Evolutionary conservation across 108 stramenopile genomes (phyloP), one percentile per base, ranked within the genome.

Genomic region (Schizochytrium sp.): DNA sequence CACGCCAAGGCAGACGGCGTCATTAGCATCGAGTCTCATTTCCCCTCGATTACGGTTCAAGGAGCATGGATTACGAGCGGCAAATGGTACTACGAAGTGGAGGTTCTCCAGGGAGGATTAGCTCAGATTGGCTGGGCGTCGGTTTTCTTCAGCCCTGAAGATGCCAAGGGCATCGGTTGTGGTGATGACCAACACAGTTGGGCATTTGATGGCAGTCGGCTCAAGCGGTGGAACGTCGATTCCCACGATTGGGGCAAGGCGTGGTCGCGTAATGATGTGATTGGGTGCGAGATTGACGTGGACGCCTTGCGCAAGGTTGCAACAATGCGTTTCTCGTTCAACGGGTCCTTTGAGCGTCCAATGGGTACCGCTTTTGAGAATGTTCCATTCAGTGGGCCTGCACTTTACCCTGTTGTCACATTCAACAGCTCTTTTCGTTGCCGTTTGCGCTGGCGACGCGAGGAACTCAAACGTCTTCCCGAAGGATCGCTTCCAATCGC

Each of bases 41-140:
- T 83, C 48, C 76, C 76, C 19, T 83, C 76, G 19, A 16, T 47
- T 16, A 83, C 76, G 28, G 28, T 83, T 6, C 51, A 53, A 12
- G 76, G 76, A 6, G 76, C 76, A 12, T 83, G 76, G 76, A 23
- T 83, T 1, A 34, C 18, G 10, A 34, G 76, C 51, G 76, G 76
- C 8, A 83, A 83, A 23, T 83, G 76, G 76, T 83, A 83, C 76
- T 83, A 53, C 25, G 76, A 83, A 34, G 76, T 83, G 51, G 76
- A 83, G 76, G 76, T 83, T 0, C n/a, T 83, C 0, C 76, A 53
- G 16, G 25, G 48, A 0, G 76, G 76, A 12, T 45, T 83, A 12
- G 76, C 76, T 23, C 76, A 83, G 76, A 83, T 83, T 53, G 76
- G 76, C 28, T 83, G 76, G 76, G 76, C 48, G 10, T 47, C 76